Evolutionary conservation across 352 stramenopile genomes (phyloP), one percentile per base, ranked within the genome.

Genomic region (Phytophthora lateralis): DNA sequence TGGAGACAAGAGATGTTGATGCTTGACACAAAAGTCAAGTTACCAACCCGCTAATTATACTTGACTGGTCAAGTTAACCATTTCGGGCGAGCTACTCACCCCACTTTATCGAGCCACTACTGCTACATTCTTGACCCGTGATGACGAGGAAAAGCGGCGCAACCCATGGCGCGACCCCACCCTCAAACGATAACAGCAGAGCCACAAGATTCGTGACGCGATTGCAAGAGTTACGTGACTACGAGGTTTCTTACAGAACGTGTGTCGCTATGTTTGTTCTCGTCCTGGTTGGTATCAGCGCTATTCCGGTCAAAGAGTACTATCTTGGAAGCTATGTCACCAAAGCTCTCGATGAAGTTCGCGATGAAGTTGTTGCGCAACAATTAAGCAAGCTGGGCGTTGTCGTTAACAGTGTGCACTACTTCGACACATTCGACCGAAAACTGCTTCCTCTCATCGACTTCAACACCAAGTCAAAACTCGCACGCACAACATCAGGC

Each of bases 281-380:
- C 8, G 26, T 62, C 14, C 24, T 62, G 30, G 37, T 63, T 18
- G 32, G 45, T 37, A 66, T 61, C 20, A 63, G 24, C 27, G 35
- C 66, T 32, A 52, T 62, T 7, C 66, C 66, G 4, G 29, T 71
- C 20, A 71, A 71, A 55, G 63, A 71, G 32, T 67, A 66, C 26
- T 71, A 71, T 39, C 57, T 71, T 9, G 63, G 63, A 9, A 71
- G 53, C 8, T 71, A 71, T 18, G 45, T 59, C 12, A 71, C 63
- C 3, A 46, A 71, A 5, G 49, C 57, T 4, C 66, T 67, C n/a
- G 57, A 71, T 29, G 63, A 61, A 55, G 54, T 71, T 21, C 49
- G 44, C 3, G 32, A 71, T 43, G 63, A 67, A 24, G 7, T 71
- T 17, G 57, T 43, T 26, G 63, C 50, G 0, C 30, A 57, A 26